phyloP scores from a whole-genome alignment of 192 early-diverging fungal species.

The Coemansia furcata region DNA sequence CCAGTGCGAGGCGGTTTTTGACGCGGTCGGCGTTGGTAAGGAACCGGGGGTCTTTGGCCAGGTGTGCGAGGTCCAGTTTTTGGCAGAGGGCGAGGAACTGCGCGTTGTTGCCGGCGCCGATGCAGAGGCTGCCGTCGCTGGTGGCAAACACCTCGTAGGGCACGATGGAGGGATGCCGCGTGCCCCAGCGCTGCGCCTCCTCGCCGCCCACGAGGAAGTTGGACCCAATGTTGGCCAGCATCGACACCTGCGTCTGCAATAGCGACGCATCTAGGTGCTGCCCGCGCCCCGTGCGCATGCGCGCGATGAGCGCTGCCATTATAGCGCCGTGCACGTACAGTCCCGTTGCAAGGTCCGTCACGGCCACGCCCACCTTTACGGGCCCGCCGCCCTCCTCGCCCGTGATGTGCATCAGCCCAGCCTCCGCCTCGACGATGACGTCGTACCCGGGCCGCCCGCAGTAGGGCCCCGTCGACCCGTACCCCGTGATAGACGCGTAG shows the following conservation, averaged over 20 bases:
- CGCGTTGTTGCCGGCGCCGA: conserved; percentile 87
- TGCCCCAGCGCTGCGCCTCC: conserved; percentile 85
- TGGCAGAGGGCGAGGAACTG: conserved; percentile 75
- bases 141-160: conserved; percentile 88
- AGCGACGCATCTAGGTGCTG: conserved; percentile 88
- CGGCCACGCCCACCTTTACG: conserved; percentile 95
- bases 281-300: conserved; percentile 64
- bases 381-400: conserved; percentile 79
- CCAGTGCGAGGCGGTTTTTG: conserved; percentile 62
- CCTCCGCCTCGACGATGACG: conserved; percentile 85
- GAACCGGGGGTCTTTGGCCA: conserved; percentile 58
- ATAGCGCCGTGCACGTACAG: conserved; percentile 89
- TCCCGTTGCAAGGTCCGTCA: conserved; percentile 81
- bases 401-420: conserved; percentile 95
- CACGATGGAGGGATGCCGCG: conserved; percentile 85
- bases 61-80: conserved; percentile 47
- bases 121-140: conserved; percentile 73
- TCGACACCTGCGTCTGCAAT: conserved; percentile 83
- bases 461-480: conserved; percentile 87
- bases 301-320: conserved; percentile 77
- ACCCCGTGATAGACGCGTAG: conserved; percentile 82
- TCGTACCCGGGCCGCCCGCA: conserved; percentile 82
- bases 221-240: conserved; percentile 87
- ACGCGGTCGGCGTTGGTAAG: conserved; percentile 75
- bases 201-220: conserved; percentile 80